Conservation (phyloP, 305 asterid species). For the Salvia sclarea region DNA sequence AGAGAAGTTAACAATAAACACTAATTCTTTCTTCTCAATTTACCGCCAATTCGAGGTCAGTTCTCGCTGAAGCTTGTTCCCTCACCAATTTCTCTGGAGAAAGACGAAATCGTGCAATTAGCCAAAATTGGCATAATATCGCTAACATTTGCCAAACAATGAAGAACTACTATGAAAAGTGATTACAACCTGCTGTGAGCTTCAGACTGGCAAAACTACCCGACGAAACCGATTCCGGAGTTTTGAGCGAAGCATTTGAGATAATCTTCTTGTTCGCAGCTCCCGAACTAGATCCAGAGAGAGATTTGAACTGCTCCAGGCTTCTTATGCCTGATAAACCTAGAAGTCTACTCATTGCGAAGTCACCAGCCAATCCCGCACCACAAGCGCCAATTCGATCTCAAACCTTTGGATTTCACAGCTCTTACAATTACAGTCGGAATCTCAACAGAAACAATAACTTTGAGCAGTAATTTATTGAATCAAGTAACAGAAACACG, state of each 20-base stretch:
- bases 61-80: constrained; percentile 87
- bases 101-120: constrained; percentile 23
- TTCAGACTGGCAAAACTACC: constrained; percentile 86
- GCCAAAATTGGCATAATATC: constrained; percentile 5
- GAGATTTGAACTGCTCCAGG: constrained; percentile 59
- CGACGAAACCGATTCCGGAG: constrained; percentile 52
- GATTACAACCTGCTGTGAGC: constrained; percentile 76
- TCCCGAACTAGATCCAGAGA: constrained; percentile 50
- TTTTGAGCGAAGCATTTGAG: constrained; percentile 47
- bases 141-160: background rate
- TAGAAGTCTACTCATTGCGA: constrained; percentile 60
- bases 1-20: constrained; percentile 12
- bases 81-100: constrained; percentile 77
- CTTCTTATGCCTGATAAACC: constrained; percentile 76
- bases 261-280: constrained; percentile 45
- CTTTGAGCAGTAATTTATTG: constrained; percentile 1
- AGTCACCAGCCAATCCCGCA: constrained; percentile 32
- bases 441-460: background rate
- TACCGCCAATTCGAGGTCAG: constrained; percentile 89
- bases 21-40: background rate
- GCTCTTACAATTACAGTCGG: background rate
- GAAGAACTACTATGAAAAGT: background rate
- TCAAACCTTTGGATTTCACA: constrained; percentile 26
- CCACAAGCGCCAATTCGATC: constrained; percentile 22
- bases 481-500: constrained; percentile 16